Evolutionary conservation across 371 early-diverging fungal species (phyloP), one percentile per base, ranked within the genome.

Genomic region (Polyrhizophydium stewartii): DNA sequence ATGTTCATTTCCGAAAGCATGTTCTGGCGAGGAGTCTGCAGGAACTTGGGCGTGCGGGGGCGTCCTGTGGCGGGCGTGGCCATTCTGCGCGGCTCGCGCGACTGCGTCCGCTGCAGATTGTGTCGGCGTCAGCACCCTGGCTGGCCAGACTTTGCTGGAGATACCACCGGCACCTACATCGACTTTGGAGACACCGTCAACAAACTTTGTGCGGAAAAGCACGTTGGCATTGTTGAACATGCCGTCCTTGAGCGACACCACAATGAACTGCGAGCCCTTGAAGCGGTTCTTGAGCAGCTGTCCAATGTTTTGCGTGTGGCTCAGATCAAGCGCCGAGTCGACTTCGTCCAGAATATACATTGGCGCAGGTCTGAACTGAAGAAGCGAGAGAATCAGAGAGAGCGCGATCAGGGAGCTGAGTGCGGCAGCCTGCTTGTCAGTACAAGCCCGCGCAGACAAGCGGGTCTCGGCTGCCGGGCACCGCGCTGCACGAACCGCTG

Each of bases 261-360:
- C 92, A 47, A 99, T 91, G 73, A 99, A 99, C 75, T 99, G 99
- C 0, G 98, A 92, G 22, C 92, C 95, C 61, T 90, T 92, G 82
- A 99, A 99, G 46, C 99, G 82, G 6, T 90, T 94, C 50, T 91
- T 85, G 59, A 99, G 83, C 41, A 99, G 83, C 62, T 93, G 92
- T 1, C 99, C 99, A 73, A 99, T 99, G 63, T 96, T 95, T 70
- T 99, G 98, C 7, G 99, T 99, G 71, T 99, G 99, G 5, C 91
- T 93, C 40, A 97, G 77, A 84, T 99, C 99, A 46, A 99, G 84
- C 1, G 99, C 99, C 3, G 99, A 94, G 79, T 99, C 99, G 0
- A 99, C 94, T 76, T 99, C 99, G 79, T 99, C 99, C 51, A 99
- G 83, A 75, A 99, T 96, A 76, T 99, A 99, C 95, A 99, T 97